Evolutionary conservation across 371 early-diverging fungal species (phyloP), one percentile per base, ranked within the genome.

Genomic region (Mortierella sp.): DNA sequence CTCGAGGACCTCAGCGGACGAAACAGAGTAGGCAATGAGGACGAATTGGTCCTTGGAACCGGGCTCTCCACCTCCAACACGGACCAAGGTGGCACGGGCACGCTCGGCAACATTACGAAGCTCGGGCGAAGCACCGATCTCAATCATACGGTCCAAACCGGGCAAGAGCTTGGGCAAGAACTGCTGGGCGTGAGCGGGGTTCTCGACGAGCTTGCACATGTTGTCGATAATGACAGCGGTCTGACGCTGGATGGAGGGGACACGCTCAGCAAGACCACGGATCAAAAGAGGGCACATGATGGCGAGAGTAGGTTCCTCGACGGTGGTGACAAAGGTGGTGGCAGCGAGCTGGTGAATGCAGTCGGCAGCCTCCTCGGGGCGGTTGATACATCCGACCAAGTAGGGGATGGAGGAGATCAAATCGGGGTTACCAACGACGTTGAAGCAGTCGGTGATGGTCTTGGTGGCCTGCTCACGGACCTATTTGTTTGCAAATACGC

Each of bases 91-190:
- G 49, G 84, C 65, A 53, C 81, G 83, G 23, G 89, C 89, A 57
- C 73, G 83, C 48, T 79, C 81, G 27, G 84, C 87, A 27, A 91
- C 87, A 56, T 79, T 83, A 75, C 92, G 88, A 72, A 89, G 86
- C 78, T 93, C 94, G 50, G 94, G 94, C 70, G 89, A 88, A 30
- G 92, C 88, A 56, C 87, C 90, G n/a, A 88, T 85, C 60, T 94
- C 94, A 43, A 89, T 85, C 55, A 91, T 87, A 60, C 86, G 83
- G 61, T 91, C 88, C 39, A 94, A 81, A 64, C 89, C 91, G 30
- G 94, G 94, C 56, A 94, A 80, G 67, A 94, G 83, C 65, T 87
- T 81, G 56, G 93, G 93, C 80, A 94, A 81, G 87, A 94, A 94
- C 73, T 88, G 93, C 30, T 85, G 89, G 56, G 92, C 92, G 28